Evolutionary conservation across 441 rosid species (phyloP), one percentile per base, ranked within the genome.

Genomic region (Brassica hybrid): DNA sequence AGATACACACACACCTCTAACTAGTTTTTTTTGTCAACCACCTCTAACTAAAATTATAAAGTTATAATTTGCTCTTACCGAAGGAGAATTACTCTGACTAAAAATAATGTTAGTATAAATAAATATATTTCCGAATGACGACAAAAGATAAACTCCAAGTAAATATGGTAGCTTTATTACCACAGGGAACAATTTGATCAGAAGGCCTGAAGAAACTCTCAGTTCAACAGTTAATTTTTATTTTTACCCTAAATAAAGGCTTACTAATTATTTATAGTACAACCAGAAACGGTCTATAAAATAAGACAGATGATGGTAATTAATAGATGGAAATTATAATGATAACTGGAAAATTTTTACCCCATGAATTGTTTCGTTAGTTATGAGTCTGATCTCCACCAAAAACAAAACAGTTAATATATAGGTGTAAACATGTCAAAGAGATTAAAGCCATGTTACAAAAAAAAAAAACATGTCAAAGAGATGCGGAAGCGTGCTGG

Each of bases 101-200:
- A 23, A 74, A 61, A 67, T 19, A 48, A 68, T 67, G 67, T n/a
- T 59, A 3, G 11, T 18, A 34, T 50, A 48, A 18, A 62, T 50
- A 23, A 18, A 63, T 52, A 23, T 8, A 76, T 38, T 62, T 76
- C 19, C 34, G 27, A 18, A 48, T 43, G 67, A 71, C 43, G 80
- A 77, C 76, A 57, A 43, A 65, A 71, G 48, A 65, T 18, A 77
- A 77, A 71, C 43, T 71, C 76, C 76, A 77, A 71, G 36, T 30
- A 16, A 21, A 61, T 10, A 56, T 71, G 67, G 77, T 61, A 59
- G 77, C 73, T 78, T 72, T 68, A 61, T 61, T 48, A 50, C 67
- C 69, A 60, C 61, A 78, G 81, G 81, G 60, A 58, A 67, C 81
- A 78, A 67, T 62, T 73, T 73, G 77, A 61, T 67, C 81, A 78